Evolutionary conservation across 2,329 filamentous ascomycete species (phyloP).

Genomic region (Fusarium sp.): DNA sequence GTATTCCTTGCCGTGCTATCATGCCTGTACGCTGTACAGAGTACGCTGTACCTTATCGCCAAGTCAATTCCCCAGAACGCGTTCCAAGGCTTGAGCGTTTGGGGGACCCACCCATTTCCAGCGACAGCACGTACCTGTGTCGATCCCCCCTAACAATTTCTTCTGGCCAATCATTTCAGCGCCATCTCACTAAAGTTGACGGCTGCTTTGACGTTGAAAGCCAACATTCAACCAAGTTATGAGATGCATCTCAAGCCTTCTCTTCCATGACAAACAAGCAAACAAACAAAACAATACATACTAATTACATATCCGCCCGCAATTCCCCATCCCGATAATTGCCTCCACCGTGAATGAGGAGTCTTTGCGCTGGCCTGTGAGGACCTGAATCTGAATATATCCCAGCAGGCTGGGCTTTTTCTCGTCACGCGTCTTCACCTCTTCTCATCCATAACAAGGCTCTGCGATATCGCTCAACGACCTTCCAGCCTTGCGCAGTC

Average conservation of each 20-base stretch:
- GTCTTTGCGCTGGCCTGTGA: neutral
- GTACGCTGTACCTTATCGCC: neutral
- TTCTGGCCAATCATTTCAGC: conserved; percentile 24
- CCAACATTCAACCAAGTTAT: conserved; percentile 14
- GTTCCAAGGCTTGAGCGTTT: conserved; percentile 3
- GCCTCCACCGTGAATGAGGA: conserved; percentile 29
- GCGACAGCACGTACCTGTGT: conserved; percentile 4
- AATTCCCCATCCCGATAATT: neutral
- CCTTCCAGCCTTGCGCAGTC: conserved; percentile 37
- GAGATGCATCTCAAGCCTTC: conserved; percentile 20
- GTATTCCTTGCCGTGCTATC: too few species aligned
- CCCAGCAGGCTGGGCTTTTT: conserved; percentile 44
- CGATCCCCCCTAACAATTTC: conserved; percentile 38
- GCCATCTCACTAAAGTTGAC: conserved; percentile 27
- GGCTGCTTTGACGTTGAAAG: conserved; percentile 26
- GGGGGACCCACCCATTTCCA: conserved; percentile 3
- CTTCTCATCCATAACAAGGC: conserved; percentile 39
- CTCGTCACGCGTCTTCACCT: conserved; percentile 33
- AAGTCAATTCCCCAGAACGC: conserved; percentile 23
- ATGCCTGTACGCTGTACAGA: too few species aligned
- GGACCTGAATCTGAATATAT: conserved; percentile 11
- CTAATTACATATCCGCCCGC: neutral
- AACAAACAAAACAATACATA: neutral
- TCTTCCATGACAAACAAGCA: conserved; percentile 17
- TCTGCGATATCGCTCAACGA: conserved; percentile 22